These are phyloP conservation scores for Amoeboaphelidium protococcarum DNA, from an alignment of 371 early-diverging fungal genomes.

Conservation along the genomic window DNA sequence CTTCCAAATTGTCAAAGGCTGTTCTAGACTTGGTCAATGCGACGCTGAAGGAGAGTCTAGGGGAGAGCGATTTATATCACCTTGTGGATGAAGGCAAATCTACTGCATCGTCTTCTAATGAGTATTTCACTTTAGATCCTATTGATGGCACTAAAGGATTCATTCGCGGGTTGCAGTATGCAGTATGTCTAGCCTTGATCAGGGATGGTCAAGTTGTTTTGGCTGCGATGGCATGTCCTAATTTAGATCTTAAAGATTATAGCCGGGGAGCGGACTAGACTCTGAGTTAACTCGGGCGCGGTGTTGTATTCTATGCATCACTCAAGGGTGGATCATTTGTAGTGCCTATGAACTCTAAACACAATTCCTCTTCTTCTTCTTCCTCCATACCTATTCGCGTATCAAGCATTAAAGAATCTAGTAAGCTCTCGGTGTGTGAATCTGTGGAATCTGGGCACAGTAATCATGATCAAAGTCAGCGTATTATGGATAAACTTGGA, in stretches of 20 bases:
- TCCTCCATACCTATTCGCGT: too few species aligned
- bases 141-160: conserved; percentile 67
- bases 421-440: conserved; percentile 59
- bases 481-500: conserved; percentile 38
- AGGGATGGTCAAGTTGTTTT: conserved; percentile 61
- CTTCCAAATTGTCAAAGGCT: too few species aligned
- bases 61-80: conserved; percentile 26
- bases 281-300: background rate
- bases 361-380: too few species aligned
- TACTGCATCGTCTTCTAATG: conserved; percentile 47
- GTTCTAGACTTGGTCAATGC: background rate
- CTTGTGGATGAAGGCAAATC: conserved; percentile 73
- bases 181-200: conserved; percentile 79
- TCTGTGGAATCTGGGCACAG: conserved; percentile 83
- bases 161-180: conserved; percentile 84
- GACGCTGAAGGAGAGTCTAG: background rate
- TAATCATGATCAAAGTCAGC: conserved; percentile 42
- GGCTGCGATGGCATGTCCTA: conserved; percentile 84
- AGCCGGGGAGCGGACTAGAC: background rate
- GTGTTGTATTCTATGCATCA: conserved; percentile 22
- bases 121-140: conserved; percentile 88
- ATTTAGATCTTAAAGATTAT: conserved; percentile 24
- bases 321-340: too few species aligned
- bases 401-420: background rate
- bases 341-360: too few species aligned